Evolutionary conservation across 2,329 filamentous ascomycete species (phyloP), one percentile per base, ranked within the genome.

Genomic region (Emydomyces testavorans): DNA sequence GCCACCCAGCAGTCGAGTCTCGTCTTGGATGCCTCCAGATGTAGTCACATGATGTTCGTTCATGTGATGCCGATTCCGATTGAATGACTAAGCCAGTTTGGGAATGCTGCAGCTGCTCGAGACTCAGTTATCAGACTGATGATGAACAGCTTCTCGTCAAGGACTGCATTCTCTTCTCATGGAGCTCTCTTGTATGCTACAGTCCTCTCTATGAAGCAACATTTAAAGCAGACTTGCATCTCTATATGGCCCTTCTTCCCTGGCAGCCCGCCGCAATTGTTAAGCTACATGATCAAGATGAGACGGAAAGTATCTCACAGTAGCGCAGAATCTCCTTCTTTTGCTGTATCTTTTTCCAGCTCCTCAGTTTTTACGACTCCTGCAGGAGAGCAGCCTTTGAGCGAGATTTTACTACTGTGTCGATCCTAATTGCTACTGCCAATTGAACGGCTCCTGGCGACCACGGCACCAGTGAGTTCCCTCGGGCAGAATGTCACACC

Each of bases 401-500:
- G n/a, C 2, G 18, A 4, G 10, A 6, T 31, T 5, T 31, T n/a
- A 11, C 11, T 31, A n/a, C n/a, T 31, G 29, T 11, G 10, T n/a
- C 11, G 16, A 11, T 38, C 6, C 13, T 4, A 38, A 10, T 18
- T 13, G 16, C 18, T 38, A 4, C 16, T 31, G 4, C 35, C 7
- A n/a, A n/a, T n/a, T n/a, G 16, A 38, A 21, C 34, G 7, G 6
- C 3, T 21, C 13, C 13, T 11, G 2, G 11, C 15, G 18, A 38
- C 21, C 13, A 4, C 21, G n/a, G n/a, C 5, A 2, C 10, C n/a
- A 16, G n/a, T n/a, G n/a, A 7, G 6, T 28, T 3, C 4, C 35
- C 7, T 2, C 20, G 29, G 40, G 26, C 32, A 51, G 7, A 16
- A 53, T 52, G 52, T 24, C 47, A 23, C 52, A 42, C 24, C 52